Evolutionary conservation across 2,329 filamentous ascomycete genomes (phyloP), one percentile per base, ranked within the genome.

Genomic region (Hypoxylon sp.): DNA sequence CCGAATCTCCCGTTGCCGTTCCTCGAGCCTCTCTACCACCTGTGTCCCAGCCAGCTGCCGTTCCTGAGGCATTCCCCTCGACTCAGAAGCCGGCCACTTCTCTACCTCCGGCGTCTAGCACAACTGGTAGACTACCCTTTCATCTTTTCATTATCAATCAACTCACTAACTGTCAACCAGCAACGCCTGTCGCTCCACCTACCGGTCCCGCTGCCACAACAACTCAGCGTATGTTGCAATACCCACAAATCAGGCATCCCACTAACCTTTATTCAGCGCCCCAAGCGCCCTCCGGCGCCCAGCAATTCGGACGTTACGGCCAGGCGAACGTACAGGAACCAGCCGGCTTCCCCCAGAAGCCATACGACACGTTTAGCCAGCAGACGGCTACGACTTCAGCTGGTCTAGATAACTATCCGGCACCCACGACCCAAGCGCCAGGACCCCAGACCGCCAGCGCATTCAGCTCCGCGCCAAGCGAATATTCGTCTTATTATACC

Each of bases 11-110:
- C 37, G 89, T 74, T 31, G 74, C 95, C 59, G 90, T 93, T 73
- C 95, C 96, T 70, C 90, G 94, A 75, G 91, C 96, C 69, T 92
- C 95, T 11, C 87, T 98, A 26, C 95, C 96, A 72, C 94, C 94
- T 39, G 90, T 87, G 14, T 78, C 84, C 19, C 87, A 89, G 67
- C 81, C 86, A 17, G 81, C 85, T 33, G 75, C 86, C 8, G 82
- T 85, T n/a, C 83, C 87, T 13, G 89, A 91, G 42, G 74, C 84
- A 8, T 86, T 89, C 74, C 77, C 84, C 14, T 31, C 74, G 19
- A 77, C 85, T 13, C 87, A 86, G 78, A 88, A 90, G 78, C 83
- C 88, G 57, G 81, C 83, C 19, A 79, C 85, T 60, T 78, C 83
- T 33, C 79, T 85, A 29, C 80, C 82, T 67, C 78, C 80, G 59